Evolutionary conservation across 441 rosid genomes (phyloP).

Genomic region (Corymbia calophylla): DNA sequence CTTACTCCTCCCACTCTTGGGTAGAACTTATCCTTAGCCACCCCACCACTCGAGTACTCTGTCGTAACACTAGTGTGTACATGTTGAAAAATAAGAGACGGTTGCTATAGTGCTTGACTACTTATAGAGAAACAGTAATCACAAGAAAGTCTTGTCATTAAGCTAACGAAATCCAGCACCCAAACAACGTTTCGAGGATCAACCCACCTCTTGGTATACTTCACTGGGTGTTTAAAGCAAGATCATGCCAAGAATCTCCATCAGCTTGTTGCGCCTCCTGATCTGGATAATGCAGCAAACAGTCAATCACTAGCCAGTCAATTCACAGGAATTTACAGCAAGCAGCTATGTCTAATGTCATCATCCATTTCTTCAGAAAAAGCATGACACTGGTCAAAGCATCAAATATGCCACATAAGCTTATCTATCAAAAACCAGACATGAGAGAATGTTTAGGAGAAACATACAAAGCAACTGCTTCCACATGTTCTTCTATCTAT

Average conservation of each 20-base stretch:
- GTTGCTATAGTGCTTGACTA: not conserved
- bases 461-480: not conserved
- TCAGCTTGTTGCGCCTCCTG: constrained; percentile 62
- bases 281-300: constrained; percentile 20
- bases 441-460: not conserved
- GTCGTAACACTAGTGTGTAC: not conserved
- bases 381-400: not conserved
- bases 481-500: not conserved
- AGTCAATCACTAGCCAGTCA: not conserved
- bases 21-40: not conserved
- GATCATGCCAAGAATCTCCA: constrained; percentile 75
- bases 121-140: not conserved
- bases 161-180: not conserved
- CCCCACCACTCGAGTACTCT: not conserved
- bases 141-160: not conserved
- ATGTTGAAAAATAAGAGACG: not conserved
- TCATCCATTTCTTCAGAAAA: not conserved
- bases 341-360: not conserved
- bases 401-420: not conserved
- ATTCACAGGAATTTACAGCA: not conserved
- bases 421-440: not conserved
- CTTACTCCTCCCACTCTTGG: not conserved
- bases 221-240: constrained; percentile 54
- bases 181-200: not conserved
- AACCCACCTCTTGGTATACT: not conserved